A percentile compares a stretch with the other conserved stretches of the same genome.
Conservation (phyloP, 2,329 filamentous ascomycete genomes). For the Thelonectria blattea region DNA sequence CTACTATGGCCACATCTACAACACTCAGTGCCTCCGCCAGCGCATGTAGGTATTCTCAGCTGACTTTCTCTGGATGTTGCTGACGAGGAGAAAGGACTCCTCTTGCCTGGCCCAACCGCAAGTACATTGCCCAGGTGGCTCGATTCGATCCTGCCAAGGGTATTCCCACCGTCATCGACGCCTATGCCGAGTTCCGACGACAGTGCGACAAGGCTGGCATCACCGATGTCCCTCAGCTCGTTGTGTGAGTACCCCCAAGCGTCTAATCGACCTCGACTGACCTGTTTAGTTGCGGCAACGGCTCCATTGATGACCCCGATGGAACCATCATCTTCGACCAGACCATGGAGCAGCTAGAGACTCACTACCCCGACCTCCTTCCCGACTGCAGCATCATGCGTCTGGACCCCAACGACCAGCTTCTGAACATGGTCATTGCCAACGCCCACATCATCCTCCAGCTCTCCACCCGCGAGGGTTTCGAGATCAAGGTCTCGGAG, state of each 20-base stretch:
- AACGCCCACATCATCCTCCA: slow-evolving; percentile 77
- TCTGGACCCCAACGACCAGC: slow-evolving; percentile 77
- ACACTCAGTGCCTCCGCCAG: slow-evolving; percentile 63
- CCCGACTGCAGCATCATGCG: slow-evolving; percentile 76
- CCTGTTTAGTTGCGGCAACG: slow-evolving; percentile 67
- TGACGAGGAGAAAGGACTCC: slow-evolving; percentile 45
- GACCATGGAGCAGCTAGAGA: slow-evolving; percentile 71
- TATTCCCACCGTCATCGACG: slow-evolving; percentile 76
- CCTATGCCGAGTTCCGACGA: slow-evolving; percentile 75
- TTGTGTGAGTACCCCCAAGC: slow-evolving; percentile 57
- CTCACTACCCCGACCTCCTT: slow-evolving; percentile 65
- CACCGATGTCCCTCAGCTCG: slow-evolving; percentile 69
- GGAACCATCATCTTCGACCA: slow-evolving; percentile 74
- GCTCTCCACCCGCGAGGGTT: slow-evolving; percentile 81
- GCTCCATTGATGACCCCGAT: slow-evolving; percentile 82
- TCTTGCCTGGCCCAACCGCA: slow-evolving; percentile 62
- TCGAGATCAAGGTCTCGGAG: slow-evolving; percentile 87
- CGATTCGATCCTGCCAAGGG: slow-evolving; percentile 86
- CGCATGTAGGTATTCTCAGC: slow-evolving; percentile 52
- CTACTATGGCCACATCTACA: slow-evolving; percentile 79
- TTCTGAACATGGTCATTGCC: slow-evolving; percentile 77
- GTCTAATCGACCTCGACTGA: slow-evolving; percentile 3
- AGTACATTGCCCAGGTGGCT: slow-evolving; percentile 81
- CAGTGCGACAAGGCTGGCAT: slow-evolving; percentile 60
- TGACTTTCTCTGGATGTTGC: background rate